Conservation (phyloP, 495 filamentous ascomycete species). For the Penicillium herquei region DNA sequence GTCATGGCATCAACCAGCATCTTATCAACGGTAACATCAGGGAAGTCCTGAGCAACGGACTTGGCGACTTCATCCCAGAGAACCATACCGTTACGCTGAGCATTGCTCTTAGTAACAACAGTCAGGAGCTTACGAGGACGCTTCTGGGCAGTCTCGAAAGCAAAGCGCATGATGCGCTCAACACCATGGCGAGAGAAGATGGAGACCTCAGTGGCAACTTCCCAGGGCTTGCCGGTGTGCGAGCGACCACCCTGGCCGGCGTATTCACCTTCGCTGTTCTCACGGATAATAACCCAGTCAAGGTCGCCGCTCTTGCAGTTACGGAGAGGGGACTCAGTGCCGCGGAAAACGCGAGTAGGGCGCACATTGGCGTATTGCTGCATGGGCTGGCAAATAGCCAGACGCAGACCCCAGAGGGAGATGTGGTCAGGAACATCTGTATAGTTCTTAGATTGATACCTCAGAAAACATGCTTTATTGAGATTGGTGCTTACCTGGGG, state of each 20-base stretch:
- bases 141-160: constrained; percentile 49
- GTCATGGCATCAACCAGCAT: constrained; percentile 64
- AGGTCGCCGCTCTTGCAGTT: constrained; percentile 41
- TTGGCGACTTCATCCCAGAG: constrained; percentile 55
- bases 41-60: constrained; percentile 46
- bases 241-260: constrained; percentile 56
- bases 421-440: constrained; percentile 57
- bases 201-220: constrained; percentile 52
- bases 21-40: constrained; percentile 53
- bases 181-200: constrained; percentile 55
- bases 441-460: constrained; percentile 9
- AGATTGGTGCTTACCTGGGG: constrained; percentile 38
- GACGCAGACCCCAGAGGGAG: constrained; percentile 54
- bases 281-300: constrained; percentile 58
- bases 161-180: constrained; percentile 56
- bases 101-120: constrained; percentile 61
- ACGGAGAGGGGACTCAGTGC: constrained; percentile 48
- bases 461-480: background rate
- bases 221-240: constrained; percentile 50
- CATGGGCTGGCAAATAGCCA: constrained; percentile 54
- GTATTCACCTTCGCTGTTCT: constrained; percentile 60
- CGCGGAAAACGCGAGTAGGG: constrained; percentile 49
- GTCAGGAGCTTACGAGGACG: constrained; percentile 50
- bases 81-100: constrained; percentile 58
- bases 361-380: constrained; percentile 59